Conservation (phyloP, 176 grass and related monocot species). For the Bothriochloa decipiens region DNA sequence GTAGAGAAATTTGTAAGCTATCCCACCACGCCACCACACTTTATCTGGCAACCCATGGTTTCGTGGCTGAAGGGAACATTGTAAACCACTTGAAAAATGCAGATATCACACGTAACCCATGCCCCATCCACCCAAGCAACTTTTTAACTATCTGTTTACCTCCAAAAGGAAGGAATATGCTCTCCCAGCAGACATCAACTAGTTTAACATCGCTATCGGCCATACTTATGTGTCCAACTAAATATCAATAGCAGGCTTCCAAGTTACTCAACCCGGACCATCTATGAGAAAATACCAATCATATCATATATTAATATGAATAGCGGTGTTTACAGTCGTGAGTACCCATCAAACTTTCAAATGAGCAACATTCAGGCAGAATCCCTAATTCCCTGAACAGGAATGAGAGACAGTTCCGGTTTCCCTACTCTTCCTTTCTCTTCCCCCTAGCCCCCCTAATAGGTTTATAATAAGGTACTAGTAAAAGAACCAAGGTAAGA, state of each 20-base stretch:
- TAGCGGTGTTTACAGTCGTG: neutral
- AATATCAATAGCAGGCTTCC: neutral
- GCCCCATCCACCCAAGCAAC: constrained; percentile 13
- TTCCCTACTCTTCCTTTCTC: neutral
- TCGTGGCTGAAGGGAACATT: neutral
- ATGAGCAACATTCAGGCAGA: neutral
- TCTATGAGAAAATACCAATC: neutral
- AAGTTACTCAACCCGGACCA: neutral
- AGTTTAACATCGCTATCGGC: constrained; percentile 3
- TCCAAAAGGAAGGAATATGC: neutral
- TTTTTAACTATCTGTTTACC: constrained; percentile 5
- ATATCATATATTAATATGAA: neutral
- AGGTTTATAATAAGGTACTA: neutral
- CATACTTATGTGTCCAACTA: constrained; percentile 14
- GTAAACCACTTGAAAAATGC: neutral
- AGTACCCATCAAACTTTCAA: neutral
- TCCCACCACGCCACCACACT: neutral
- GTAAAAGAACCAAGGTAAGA: neutral
- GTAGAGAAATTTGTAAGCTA: neutral
- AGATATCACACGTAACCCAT: constrained; percentile 11
- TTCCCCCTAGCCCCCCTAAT: neutral
- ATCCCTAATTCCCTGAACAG: neutral
- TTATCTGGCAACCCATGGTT: neutral
- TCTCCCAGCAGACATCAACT: constrained; percentile 12
- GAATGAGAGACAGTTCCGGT: neutral